phyloP scores from a whole-genome alignment of 495 filamentous ascomycete genomes.

The Penicillium canescens region DNA sequence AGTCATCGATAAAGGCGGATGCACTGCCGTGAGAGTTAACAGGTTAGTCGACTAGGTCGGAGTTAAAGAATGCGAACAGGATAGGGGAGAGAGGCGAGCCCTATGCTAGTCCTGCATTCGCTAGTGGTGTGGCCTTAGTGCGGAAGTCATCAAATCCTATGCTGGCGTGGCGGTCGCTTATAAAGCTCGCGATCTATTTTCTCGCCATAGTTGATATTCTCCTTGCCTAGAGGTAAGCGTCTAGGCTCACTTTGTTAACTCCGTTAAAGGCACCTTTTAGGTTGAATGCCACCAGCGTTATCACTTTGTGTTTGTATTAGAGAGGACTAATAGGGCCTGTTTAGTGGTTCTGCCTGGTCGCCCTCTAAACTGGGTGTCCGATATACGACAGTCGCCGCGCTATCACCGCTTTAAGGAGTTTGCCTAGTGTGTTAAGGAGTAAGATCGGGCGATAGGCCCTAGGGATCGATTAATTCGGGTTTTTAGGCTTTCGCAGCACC shows the following conservation, averaged over 20 bases:
- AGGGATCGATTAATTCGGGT: too few species aligned
- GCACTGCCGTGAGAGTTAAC: slow-evolving; percentile 15
- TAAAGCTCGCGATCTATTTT: slow-evolving; percentile 10
- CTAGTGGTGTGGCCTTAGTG: slow-evolving; percentile 8
- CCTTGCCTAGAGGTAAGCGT: slow-evolving; percentile 13
- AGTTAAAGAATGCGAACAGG: slow-evolving; percentile 29
- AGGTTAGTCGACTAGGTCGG: slow-evolving; percentile 20
- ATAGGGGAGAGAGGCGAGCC: slow-evolving; percentile 28
- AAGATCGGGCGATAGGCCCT: too few species aligned
- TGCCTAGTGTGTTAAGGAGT: too few species aligned
- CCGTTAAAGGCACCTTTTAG: slow-evolving; percentile 21
- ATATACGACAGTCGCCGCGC: slow-evolving; percentile 18
- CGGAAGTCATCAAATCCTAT: slow-evolving; percentile 29
- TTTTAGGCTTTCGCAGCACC: too few species aligned
- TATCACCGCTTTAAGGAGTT: neutral
- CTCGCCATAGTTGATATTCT: slow-evolving; percentile 15
- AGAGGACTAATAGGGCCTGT: slow-evolving; percentile 22
- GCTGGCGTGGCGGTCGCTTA: too few species aligned
- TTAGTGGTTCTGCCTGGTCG: slow-evolving; percentile 21
- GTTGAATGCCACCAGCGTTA: slow-evolving; percentile 16
- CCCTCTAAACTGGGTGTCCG: slow-evolving; percentile 25
- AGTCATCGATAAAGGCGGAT: slow-evolving; percentile 29
- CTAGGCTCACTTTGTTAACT: slow-evolving; percentile 23
- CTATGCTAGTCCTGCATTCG: slow-evolving; percentile 25
- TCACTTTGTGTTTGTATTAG: slow-evolving; percentile 17